Percentiles rank a stretch among this genome's conserved stretches.
These are phyloP conservation scores for Calycina marina DNA, from an alignment of 2,329 filamentous ascomycete species.

Conservation along the genomic window DNA sequence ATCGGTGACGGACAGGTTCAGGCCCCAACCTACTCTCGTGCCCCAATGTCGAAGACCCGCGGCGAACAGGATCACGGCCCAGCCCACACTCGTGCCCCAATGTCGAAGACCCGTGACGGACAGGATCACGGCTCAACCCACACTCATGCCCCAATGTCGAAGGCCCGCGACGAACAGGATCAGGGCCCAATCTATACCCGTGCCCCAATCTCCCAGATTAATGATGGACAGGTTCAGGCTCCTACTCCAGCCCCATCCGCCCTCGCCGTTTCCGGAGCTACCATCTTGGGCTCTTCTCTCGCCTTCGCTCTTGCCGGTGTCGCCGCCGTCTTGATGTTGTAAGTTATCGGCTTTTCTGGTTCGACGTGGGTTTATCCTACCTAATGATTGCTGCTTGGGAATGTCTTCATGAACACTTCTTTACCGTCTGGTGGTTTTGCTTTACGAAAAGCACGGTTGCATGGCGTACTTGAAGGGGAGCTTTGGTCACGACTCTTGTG, in stretches of 20 bases:
- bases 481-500: no score
- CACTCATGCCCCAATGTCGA: neutral
- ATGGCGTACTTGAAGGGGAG: no score
- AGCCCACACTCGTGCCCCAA: neutral
- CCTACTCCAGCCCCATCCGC: slow-evolving; percentile 14
- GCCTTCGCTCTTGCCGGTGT: neutral
- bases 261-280: neutral
- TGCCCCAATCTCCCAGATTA: slow-evolving; percentile 14
- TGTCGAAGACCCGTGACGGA: slow-evolving; percentile 9
- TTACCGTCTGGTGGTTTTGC: no score
- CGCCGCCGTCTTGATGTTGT: neutral
- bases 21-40: slow-evolving; percentile 27
- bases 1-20: slow-evolving; percentile 32
- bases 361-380: no score
- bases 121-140: slow-evolving; percentile 15
- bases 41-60: slow-evolving; percentile 3
- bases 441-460: no score
- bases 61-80: slow-evolving; percentile 19
- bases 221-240: slow-evolving; percentile 32
- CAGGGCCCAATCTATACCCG: slow-evolving; percentile 15
- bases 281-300: neutral
- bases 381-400: no score
- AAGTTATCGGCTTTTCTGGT: neutral
- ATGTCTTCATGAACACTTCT: no score
- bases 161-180: slow-evolving; percentile 23